Percentiles rank a stretch among this genome's conserved stretches.
Evolutionary conservation across 345 rosid genomes (phyloP).

Genomic region (Salix udensis): DNA sequence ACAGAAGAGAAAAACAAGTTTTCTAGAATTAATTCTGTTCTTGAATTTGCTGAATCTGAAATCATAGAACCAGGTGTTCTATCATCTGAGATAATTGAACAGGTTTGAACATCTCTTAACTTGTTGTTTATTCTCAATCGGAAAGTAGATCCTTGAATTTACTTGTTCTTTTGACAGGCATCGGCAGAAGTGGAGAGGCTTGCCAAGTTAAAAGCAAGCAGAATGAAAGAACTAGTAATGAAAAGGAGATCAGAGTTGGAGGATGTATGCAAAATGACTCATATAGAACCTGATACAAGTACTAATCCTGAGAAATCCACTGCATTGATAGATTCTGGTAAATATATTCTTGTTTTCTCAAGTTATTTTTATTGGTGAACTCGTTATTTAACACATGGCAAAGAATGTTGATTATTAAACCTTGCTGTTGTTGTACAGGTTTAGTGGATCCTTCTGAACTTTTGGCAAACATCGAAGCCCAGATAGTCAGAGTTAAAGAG

Average conservation of each 20-base stretch:
- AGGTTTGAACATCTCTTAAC: conserved; percentile 39
- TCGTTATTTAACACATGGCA: background rate
- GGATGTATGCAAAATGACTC: conserved; percentile 64
- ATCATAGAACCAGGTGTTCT: conserved; percentile 69
- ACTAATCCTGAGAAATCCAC: conserved; percentile 86
- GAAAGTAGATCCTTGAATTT: conserved; percentile 15
- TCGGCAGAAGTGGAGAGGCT: conserved; percentile 82
- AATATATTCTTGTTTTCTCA: background rate
- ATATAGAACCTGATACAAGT: conserved; percentile 78
- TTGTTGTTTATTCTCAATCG: conserved; percentile 1
- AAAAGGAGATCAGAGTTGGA: conserved; percentile 82
- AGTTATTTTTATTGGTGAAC: background rate
- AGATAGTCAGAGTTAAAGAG: conserved; percentile 69
- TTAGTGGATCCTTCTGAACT: conserved; percentile 91
- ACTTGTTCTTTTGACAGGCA: conserved; percentile 42
- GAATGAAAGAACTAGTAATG: conserved; percentile 96
- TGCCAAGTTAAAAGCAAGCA: conserved; percentile 70
- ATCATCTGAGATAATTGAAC: conserved; percentile 62
- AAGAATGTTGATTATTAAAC: background rate
- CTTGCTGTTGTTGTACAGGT: conserved; percentile 44
- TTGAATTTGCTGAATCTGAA: conserved; percentile 61
- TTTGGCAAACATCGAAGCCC: conserved; percentile 70
- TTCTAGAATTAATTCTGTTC: conserved; percentile 46
- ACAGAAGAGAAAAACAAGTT: conserved; percentile 55
- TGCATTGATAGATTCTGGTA: conserved; percentile 94